These are phyloP conservation scores for Amanita molliuscula DNA, from an alignment of 768 basidiomycete species.

Conservation along the genomic window DNA sequence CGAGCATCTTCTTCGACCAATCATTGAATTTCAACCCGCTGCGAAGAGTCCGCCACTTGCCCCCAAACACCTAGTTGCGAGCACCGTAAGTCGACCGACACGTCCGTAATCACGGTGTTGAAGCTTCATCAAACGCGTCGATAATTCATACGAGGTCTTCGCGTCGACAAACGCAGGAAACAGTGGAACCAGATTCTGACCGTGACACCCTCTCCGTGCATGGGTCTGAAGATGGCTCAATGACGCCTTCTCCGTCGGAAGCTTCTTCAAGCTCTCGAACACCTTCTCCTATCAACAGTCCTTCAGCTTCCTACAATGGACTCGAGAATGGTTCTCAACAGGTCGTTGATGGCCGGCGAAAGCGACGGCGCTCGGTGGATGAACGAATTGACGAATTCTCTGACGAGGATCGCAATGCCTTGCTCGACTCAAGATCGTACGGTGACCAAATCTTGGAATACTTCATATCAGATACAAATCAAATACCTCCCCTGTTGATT, in stretches of 20 bases:
- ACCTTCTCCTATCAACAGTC: constrained; percentile 75
- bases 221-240: constrained; percentile 79
- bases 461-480: constrained; percentile 94
- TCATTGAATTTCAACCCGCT: constrained; percentile 88
- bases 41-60: constrained; percentile 90
- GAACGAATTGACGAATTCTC: constrained; percentile 34
- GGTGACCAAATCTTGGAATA: constrained; percentile 96
- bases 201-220: constrained; percentile 54
- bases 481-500: constrained; percentile 81
- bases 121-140: constrained; percentile 23
- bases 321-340: constrained; percentile 27
- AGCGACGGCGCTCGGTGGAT: constrained; percentile 34
- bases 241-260: constrained; percentile 84
- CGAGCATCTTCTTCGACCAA: constrained; percentile 75
- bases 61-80: constrained; percentile 88
- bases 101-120: constrained; percentile 33
- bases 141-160: constrained; percentile 51
- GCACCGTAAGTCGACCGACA: constrained; percentile 40
- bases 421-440: constrained; percentile 57
- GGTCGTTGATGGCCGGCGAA: constrained; percentile 26
- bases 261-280: constrained; percentile 85
- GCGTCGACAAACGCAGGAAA: constrained; percentile 38
- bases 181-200: constrained; percentile 47
- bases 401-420: constrained; percentile 39
- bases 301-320: constrained; percentile 36